Percentiles rank a stretch among this genome's conserved stretches.
These are phyloP conservation scores for Daedaleopsis sinensis DNA, from an alignment of 768 basidiomycete genomes.

Conservation along the genomic window DNA sequence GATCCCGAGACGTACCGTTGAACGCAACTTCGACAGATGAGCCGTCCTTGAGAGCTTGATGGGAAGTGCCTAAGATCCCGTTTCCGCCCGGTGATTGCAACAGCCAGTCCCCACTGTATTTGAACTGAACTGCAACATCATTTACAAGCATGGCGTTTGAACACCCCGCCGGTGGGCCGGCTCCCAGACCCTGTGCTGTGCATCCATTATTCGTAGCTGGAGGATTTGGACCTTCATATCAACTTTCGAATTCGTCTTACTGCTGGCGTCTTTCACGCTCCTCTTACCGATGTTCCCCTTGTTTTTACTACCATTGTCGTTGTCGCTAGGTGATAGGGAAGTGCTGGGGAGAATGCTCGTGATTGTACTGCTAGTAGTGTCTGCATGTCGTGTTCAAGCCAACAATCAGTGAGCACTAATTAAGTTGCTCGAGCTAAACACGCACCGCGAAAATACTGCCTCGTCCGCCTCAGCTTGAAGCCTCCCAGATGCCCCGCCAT, in stretches of 20 bases:
- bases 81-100: background rate
- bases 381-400: too few species aligned
- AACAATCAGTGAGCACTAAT: too few species aligned
- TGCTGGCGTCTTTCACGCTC: too few species aligned
- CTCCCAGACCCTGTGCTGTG: background rate
- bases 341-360: too few species aligned
- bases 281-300: too few species aligned
- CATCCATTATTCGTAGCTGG: too few species aligned
- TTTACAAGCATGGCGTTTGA: background rate
- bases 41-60: background rate
- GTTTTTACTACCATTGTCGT: background rate
- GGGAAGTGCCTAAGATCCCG: background rate
- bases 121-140: background rate
- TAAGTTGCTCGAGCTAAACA: too few species aligned
- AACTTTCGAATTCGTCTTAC: too few species aligned
- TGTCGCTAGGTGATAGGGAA: too few species aligned
- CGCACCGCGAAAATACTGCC: background rate
- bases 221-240: too few species aligned
- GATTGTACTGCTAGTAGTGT: too few species aligned
- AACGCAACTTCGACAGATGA: background rate
- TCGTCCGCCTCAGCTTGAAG: background rate
- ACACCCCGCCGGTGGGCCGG: background rate
- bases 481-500: background rate
- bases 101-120: background rate
- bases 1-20: too few species aligned